Evolutionary conservation across 2,329 filamentous ascomycete species (phyloP).

Genomic region (Ceratocystis alfenasii): DNA sequence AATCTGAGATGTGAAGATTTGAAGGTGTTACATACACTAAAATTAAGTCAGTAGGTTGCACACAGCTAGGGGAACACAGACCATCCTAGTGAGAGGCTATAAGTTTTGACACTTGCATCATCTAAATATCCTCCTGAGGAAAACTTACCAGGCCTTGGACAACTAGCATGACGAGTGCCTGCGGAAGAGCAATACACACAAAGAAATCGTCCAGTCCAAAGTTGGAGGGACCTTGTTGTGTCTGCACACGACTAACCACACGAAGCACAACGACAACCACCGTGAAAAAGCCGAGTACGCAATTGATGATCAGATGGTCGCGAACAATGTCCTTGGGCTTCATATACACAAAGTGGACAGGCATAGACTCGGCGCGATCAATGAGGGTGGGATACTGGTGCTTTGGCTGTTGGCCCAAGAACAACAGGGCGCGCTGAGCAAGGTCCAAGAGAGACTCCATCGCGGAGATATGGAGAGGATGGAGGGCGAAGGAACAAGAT

Average conservation of each 20-base stretch:
- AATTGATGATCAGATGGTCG: slow-evolving; percentile 27
- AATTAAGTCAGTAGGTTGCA: not conserved
- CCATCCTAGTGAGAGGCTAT: not conserved
- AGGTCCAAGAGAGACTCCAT: slow-evolving; percentile 6
- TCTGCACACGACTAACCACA: slow-evolving; percentile 25
- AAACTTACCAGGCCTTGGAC: slow-evolving; percentile 29
- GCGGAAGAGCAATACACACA: slow-evolving; percentile 29
- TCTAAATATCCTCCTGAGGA: not conserved
- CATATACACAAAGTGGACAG: slow-evolving; percentile 18
- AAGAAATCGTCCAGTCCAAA: slow-evolving; percentile 32
- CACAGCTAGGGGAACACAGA: not conserved
- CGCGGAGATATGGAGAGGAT: not conserved
- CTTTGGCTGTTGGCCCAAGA: not conserved
- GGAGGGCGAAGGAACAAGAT: not conserved
- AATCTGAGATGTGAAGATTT: not conserved
- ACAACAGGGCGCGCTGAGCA: not conserved
- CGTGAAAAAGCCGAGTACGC: slow-evolving; percentile 23
- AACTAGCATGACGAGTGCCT: slow-evolving; percentile 27
- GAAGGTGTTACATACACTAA: slow-evolving; percentile 20
- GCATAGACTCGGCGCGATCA: slow-evolving; percentile 16
- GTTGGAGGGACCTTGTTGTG: slow-evolving; percentile 24
- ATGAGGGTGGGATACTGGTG: not conserved
- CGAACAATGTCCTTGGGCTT: slow-evolving; percentile 24
- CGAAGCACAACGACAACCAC: slow-evolving; percentile 26
- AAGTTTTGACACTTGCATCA: not conserved